phyloP scores from a whole-genome alignment of 768 basidiomycete genomes.

The Termitomyces sp. region DNA sequence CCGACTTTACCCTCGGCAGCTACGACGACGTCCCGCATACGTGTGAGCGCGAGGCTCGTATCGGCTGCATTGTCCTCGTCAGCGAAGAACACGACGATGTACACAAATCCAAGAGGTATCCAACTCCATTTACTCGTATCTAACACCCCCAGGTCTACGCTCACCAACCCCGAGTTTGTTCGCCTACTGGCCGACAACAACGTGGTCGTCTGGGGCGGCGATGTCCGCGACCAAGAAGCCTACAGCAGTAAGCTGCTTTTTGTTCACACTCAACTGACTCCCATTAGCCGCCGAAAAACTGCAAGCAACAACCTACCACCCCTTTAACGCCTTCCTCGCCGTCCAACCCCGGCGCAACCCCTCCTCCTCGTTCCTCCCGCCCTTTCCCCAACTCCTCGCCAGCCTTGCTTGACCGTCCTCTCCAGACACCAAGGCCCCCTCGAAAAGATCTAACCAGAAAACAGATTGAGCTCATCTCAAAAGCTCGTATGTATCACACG shows the following conservation, averaged over 20 bases:
- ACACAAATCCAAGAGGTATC: conserved; percentile 82
- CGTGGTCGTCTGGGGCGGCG: conserved; percentile 89
- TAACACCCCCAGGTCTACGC: no score
- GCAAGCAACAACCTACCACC: no score
- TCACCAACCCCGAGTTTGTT: conserved; percentile 73
- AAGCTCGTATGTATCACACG: conserved; percentile 1
- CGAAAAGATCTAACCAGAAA: conserved; percentile 52
- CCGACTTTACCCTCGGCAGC: conserved; percentile 75
- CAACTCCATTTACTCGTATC: no score
- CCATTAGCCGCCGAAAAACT: no score
- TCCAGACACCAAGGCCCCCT: no score
- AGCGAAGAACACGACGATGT: conserved; percentile 92
- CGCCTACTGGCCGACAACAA: conserved; percentile 67
- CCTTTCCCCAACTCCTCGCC: no score
- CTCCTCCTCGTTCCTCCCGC: no score
- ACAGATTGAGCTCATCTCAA: neutral
- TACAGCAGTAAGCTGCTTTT: conserved; percentile 66
- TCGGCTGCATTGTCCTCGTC: conserved; percentile 80
- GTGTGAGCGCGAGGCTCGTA: conserved; percentile 67
- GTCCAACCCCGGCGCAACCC: no score
- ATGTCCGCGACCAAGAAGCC: conserved; percentile 78
- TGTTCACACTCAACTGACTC: no score
- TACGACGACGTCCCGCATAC: conserved; percentile 77
- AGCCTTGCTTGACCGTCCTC: no score
- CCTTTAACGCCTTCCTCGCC: no score